phyloP scores from a whole-genome alignment of 352 stramenopile species.

The Phytophthora pseudosyringae region DNA sequence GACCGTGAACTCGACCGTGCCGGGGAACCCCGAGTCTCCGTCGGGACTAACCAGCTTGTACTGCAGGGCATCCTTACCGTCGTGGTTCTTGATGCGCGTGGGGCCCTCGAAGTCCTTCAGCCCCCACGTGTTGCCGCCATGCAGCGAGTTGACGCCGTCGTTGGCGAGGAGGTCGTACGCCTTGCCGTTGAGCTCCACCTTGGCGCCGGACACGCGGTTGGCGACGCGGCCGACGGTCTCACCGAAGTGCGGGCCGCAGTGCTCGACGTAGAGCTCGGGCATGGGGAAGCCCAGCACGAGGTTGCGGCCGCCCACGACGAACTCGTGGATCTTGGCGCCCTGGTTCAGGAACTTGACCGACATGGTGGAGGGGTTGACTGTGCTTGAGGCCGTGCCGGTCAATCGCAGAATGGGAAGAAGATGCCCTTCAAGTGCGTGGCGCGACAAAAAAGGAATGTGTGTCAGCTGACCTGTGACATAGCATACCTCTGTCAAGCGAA shows the following conservation, averaged over 20 bases:
- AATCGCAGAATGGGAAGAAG: conserved; percentile 23
- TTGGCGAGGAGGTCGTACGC: conserved; percentile 37
- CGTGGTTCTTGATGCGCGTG: conserved; percentile 22
- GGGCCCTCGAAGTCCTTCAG: conserved; percentile 31
- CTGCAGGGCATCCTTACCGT: conserved; percentile 31
- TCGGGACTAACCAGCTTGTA: conserved; percentile 35
- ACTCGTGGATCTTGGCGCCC: conserved; percentile 33
- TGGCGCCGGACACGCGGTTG: conserved; percentile 33
- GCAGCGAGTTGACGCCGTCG: conserved; percentile 34
- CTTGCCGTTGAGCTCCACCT: conserved; percentile 36
- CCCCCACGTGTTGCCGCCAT: conserved; percentile 38
- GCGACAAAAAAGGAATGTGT: too few species aligned
- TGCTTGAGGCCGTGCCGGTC: conserved; percentile 12
- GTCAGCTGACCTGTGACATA: conserved; percentile 4
- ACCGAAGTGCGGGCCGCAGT: conserved; percentile 34
- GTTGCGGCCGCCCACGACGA: conserved; percentile 35
- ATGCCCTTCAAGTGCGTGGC: conserved; percentile 12
- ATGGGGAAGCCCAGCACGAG: conserved; percentile 38
- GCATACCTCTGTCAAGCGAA: neutral
- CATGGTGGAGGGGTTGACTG: conserved; percentile 12
- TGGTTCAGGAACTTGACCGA: conserved; percentile 37
- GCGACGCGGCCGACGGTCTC: conserved; percentile 34
- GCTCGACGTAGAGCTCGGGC: conserved; percentile 37
- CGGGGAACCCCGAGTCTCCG: conserved; percentile 37
- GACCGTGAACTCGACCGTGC: conserved; percentile 26